Conservation (phyloP, 140 eudicot species). For the Erigeron philadelphicus region DNA sequence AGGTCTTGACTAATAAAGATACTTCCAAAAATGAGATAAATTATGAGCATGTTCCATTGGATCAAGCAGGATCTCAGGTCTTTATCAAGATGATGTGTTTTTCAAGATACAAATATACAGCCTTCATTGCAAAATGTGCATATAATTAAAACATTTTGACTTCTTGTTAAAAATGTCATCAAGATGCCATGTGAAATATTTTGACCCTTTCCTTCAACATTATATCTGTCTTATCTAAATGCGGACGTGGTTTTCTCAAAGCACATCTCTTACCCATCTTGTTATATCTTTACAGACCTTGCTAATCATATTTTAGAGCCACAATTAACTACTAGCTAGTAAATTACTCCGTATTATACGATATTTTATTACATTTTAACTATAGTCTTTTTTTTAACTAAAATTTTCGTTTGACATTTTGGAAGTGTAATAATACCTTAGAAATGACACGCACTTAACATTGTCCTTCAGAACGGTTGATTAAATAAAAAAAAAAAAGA, state of each 20-base stretch:
- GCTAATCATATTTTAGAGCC: too few species aligned
- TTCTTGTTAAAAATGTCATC: constrained; percentile 17
- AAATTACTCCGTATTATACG: too few species aligned
- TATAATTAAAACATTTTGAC: not conserved
- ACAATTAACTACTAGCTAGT: too few species aligned
- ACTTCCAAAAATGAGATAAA: constrained; percentile 33
- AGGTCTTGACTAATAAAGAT: constrained; percentile 30
- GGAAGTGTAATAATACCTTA: too few species aligned
- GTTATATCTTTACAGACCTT: too few species aligned
- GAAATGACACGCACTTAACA: too few species aligned
- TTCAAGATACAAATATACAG: constrained; percentile 21
- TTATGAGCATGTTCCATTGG: constrained; percentile 50
- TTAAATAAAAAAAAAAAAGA: too few species aligned
- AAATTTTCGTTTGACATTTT: too few species aligned
- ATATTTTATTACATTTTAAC: not conserved
- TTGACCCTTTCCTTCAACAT: constrained; percentile 36
- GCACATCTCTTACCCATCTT: constrained; percentile 2
- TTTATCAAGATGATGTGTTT: constrained; percentile 38
- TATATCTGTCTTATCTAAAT: constrained; percentile 27
- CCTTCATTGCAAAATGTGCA: constrained; percentile 5
- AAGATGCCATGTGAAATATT: constrained; percentile 37
- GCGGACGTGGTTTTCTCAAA: constrained; percentile 31
- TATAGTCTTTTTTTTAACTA: not conserved
- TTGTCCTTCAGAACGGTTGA: too few species aligned
- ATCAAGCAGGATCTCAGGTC: constrained; percentile 65